Conservation (phyloP, 345 rosid genomes). For the Melastoma malabathricum region DNA sequence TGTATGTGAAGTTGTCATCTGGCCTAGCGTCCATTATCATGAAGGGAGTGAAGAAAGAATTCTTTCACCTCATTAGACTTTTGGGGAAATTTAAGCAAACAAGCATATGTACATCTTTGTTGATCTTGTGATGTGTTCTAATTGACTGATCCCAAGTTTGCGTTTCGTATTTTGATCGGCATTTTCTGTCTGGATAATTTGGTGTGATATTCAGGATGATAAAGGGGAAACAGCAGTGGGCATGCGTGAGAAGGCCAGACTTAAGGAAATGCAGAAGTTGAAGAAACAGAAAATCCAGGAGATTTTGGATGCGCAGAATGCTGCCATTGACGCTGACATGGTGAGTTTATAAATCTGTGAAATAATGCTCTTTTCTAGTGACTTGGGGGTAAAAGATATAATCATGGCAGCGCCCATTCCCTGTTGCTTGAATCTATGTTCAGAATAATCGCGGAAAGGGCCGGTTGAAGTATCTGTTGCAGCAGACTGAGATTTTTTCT, state of each 20-base stretch:
- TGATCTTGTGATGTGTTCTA: too few species aligned
- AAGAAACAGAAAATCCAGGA: constrained; percentile 95
- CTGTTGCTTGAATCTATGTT: constrained; percentile 10
- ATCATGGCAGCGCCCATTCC: background rate
- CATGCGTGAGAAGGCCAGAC: constrained; percentile 81
- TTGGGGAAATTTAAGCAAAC: too few species aligned
- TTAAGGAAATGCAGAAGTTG: constrained; percentile 74
- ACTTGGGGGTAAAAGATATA: background rate
- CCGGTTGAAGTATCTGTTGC: constrained; percentile 75
- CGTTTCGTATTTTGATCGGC: background rate
- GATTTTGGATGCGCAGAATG: constrained; percentile 78
- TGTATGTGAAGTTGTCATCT: too few species aligned
- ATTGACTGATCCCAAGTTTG: too few species aligned
- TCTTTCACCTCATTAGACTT: too few species aligned
- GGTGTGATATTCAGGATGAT: constrained; percentile 53
- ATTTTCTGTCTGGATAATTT: constrained; percentile 1
- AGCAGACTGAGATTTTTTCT: constrained; percentile 96
- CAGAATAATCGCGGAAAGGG: constrained; percentile 89
- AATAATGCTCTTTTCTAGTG: background rate
- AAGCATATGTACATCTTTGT: too few species aligned
- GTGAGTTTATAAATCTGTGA: constrained; percentile 18
- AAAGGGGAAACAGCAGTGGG: constrained; percentile 39
- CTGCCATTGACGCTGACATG: constrained; percentile 91
- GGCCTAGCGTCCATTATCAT: too few species aligned
- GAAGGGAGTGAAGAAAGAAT: too few species aligned